Percentiles rank a stretch among this genome's conserved stretches.
phyloP scores from a whole-genome alignment of 257 asterid species.

The Lycium ferocissimum region DNA sequence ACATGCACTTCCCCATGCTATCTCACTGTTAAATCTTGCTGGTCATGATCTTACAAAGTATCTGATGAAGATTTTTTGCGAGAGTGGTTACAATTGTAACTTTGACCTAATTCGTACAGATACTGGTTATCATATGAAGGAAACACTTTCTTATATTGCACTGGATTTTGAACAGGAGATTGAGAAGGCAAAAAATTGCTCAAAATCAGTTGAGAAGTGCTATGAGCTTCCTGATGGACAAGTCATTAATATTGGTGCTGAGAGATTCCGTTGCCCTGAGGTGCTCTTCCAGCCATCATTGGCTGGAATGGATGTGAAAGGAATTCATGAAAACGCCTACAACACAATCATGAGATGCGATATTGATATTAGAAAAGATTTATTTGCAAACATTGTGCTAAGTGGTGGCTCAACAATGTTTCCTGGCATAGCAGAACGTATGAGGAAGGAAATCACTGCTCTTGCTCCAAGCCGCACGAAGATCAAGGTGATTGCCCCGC shows the following conservation, averaged over 20 bases:
- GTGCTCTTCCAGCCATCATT: too few species aligned
- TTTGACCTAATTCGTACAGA: too few species aligned
- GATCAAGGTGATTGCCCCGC: too few species aligned
- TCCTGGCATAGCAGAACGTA: too few species aligned
- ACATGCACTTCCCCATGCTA: constrained; percentile 30
- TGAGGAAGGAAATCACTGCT: too few species aligned
- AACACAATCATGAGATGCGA: too few species aligned
- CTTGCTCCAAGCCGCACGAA: too few species aligned
- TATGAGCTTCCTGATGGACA: constrained; percentile 28
- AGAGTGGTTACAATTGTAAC: background rate
- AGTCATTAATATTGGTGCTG: constrained; percentile 7
- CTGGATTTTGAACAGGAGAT: constrained; percentile 27
- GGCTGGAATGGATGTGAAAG: too few species aligned
- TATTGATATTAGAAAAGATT: too few species aligned
- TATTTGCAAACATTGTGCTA: too few species aligned
- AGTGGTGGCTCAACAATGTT: too few species aligned
- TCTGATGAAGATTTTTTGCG: background rate
- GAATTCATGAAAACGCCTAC: too few species aligned
- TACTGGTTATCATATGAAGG: background rate
- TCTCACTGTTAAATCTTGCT: constrained; percentile 22
- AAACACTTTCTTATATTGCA: background rate
- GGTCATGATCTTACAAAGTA: constrained; percentile 21
- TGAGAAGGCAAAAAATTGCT: constrained; percentile 11
- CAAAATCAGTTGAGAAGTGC: background rate
- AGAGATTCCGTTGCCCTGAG: constrained; percentile 34